Conservation (phyloP, 345 rosid species). For the Gossypium stocksii region DNA sequence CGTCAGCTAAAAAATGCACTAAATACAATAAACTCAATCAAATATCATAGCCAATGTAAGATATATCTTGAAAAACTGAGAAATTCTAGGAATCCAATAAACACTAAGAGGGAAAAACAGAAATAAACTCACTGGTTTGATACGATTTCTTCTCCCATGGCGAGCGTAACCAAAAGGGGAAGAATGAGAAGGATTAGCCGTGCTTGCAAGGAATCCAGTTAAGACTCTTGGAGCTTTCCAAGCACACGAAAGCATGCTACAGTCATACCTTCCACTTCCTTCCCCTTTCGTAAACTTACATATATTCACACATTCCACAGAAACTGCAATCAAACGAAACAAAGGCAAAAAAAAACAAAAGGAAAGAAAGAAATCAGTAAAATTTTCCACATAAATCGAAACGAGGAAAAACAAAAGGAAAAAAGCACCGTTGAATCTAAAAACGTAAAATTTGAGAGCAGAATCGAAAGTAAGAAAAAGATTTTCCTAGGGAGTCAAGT, state of each 20-base stretch:
- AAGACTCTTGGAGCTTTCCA: constrained; percentile 90
- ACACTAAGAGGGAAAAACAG: not conserved
- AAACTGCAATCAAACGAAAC: constrained; percentile 41
- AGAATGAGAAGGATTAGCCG: constrained; percentile 58
- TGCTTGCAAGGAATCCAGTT: constrained; percentile 84
- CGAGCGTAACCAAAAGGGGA: constrained; percentile 34
- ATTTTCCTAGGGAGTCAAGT: constrained; percentile 89
- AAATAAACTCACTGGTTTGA: constrained; percentile 43
- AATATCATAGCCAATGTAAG: not conserved
- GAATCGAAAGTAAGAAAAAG: no score
- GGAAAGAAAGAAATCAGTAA: not conserved
- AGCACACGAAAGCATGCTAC: constrained; percentile 76
- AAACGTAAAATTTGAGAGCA: no score
- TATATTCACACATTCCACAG: constrained; percentile 78
- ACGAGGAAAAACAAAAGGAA: no score
- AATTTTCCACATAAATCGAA: no score
- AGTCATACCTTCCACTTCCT: constrained; percentile 61
- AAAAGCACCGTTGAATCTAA: no score
- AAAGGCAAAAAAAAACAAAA: not conserved
- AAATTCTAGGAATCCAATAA: not conserved
- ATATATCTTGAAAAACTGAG: not conserved
- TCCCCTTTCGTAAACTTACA: constrained; percentile 77
- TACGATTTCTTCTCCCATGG: constrained; percentile 28
- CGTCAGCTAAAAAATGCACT: not conserved
- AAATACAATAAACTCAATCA: not conserved